These are phyloP conservation scores for Paramecium bursaria DNA, from an alignment of 73 alveolate species.

Conservation along the genomic window DNA sequence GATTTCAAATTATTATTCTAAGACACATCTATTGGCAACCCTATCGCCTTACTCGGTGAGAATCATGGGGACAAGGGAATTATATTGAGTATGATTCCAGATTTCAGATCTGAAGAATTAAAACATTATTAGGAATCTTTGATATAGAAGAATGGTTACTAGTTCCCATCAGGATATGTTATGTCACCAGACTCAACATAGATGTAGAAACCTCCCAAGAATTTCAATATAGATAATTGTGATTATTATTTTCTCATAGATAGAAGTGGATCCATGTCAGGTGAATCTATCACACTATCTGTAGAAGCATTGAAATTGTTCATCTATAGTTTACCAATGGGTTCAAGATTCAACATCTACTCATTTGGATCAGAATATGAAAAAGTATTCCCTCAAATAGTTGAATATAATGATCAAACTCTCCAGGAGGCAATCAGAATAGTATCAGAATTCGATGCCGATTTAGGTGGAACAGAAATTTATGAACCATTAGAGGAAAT, in stretches of 20 bases:
- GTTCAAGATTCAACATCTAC: slow-evolving; percentile 76
- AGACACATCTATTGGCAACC: no score
- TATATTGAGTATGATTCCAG: no score
- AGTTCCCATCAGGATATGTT: no score
- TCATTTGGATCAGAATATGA: slow-evolving; percentile 73
- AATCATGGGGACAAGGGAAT: no score
- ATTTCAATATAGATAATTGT: background rate
- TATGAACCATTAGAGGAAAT: slow-evolving; percentile 77
- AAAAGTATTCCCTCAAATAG: slow-evolving; percentile 7
- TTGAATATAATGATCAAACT: slow-evolving; percentile 74
- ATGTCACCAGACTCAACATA: no score
- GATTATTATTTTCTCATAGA: slow-evolving; percentile 78
- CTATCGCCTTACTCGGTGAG: no score
- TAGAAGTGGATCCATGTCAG: slow-evolving; percentile 83
- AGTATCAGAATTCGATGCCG: slow-evolving; percentile 72
- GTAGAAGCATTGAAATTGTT: slow-evolving; percentile 77
- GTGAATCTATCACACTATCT: slow-evolving; percentile 71
- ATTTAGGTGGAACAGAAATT: slow-evolving; percentile 87
- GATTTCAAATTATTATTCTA: no score
- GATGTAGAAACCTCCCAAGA: background rate
- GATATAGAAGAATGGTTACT: no score
- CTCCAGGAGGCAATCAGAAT: slow-evolving; percentile 69
- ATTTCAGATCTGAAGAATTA: no score
- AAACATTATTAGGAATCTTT: no score
- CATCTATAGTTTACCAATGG: slow-evolving; percentile 78